A percentile compares a stretch with the other conserved stretches of the same genome.
These are phyloP conservation scores for Erodium moschatum DNA, from an alignment of 441 rosid genomes.

Conservation along the genomic window DNA sequence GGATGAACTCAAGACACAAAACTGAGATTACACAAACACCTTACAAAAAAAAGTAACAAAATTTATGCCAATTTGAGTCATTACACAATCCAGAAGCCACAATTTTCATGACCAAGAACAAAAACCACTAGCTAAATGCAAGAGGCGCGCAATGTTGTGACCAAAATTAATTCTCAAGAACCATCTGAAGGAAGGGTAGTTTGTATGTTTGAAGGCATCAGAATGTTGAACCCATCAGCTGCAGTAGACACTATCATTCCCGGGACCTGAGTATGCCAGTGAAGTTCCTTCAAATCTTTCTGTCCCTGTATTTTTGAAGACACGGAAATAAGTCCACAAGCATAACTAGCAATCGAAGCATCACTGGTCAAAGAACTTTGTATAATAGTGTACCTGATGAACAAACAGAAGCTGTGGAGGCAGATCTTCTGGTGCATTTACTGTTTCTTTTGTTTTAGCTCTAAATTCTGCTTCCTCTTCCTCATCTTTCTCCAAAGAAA, in stretches of 20 bases:
- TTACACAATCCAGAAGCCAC: not conserved
- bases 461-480: conserved; percentile 91
- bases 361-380: not conserved
- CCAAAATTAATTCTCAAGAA: conserved; percentile 23
- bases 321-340: not conserved
- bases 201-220: conserved; percentile 92
- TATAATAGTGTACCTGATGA: conserved; percentile 53
- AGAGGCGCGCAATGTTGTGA: not conserved
- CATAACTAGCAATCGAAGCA: not conserved
- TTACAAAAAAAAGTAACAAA: not conserved
- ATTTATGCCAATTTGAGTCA: not conserved
- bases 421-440: conserved; percentile 67
- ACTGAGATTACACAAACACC: not conserved
- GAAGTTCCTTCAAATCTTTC: conserved; percentile 85
- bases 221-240: conserved; percentile 70
- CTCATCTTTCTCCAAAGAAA: conserved; percentile 79
- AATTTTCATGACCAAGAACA: too few species aligned
- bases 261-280: conserved; percentile 83
- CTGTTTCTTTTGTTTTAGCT: conserved; percentile 71
- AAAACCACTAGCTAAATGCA: too few species aligned
- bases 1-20: not conserved
- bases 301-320: conserved; percentile 56
- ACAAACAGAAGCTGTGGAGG: conserved; percentile 95
- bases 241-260: conserved; percentile 89
- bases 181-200: conserved; percentile 58